Base-by-base conservation (phyloP, 169 alveolate species). In the Miamiensis avidus region DNA sequence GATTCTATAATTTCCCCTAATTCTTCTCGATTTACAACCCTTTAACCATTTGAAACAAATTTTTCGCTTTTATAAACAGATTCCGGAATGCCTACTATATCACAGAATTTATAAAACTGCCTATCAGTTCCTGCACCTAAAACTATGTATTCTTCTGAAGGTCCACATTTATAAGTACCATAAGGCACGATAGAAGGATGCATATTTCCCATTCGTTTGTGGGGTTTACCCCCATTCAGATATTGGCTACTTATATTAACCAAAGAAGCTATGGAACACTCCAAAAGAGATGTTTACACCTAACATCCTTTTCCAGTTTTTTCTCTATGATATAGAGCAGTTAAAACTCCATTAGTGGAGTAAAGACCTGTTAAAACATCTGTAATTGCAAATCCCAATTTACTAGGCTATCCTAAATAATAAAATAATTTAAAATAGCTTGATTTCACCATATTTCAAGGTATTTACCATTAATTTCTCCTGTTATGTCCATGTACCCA, bases 381-480 rank as follows among this genome's bases (percentile, higher is more conserved):
- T 28, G 92, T 90, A 0, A 93, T 84, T n/a, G 96, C 96, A 76
- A 84, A 91, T 0, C 96, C 96, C 1, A 93, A 93, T 75, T 93
- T 93, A 34, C 75, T 78, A 11, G 96, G 96, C 33, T 77, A 33
- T 28, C 96, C 69, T 49, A 11, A 49, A 11, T 49, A 11, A 49
- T 11, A 11, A 11, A 49, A 49, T 49, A 11, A 49, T 49, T 49
- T 49, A 49, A 49, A 11, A 11, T 49, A n/a, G n/a, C n/a, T n/a
- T n/a, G 20, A 49, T 11, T 49, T 11, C 26, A 11, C 20, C 69
- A 49, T 4, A 11, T 49, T 11, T 49, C 20, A 49, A 11, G 4
- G 4, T 49, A 11, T 49, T 49, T 49, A 49, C 69, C 93, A 74
- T 87, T 82, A 25, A 29, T 74, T 31, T 84, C 86, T 15, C 94